These are phyloP conservation scores for Collybia sordida DNA, from an alignment of 768 basidiomycete genomes.

Conservation along the genomic window DNA sequence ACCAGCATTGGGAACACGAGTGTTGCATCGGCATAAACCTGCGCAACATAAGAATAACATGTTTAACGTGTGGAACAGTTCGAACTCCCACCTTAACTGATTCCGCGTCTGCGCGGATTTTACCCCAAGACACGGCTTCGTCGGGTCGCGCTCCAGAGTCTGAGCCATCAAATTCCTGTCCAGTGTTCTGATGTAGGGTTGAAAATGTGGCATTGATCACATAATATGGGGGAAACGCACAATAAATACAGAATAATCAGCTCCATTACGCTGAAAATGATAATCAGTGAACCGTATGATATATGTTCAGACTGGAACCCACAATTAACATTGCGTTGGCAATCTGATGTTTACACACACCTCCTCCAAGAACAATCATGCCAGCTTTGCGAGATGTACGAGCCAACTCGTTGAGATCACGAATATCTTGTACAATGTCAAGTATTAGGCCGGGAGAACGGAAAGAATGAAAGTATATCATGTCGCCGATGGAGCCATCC, in stretches of 20 bases:
- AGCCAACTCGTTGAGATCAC: slow-evolving; percentile 85
- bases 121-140: slow-evolving; percentile 98
- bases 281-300: slow-evolving; percentile 4
- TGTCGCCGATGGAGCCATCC: slow-evolving; percentile 97
- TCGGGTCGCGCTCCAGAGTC: slow-evolving; percentile 97
- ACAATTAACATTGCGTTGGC: slow-evolving; percentile 99
- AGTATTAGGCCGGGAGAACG: slow-evolving; percentile 78
- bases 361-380: slow-evolving; percentile 97
- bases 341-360: slow-evolving; percentile 99
- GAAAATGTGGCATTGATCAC: background rate
- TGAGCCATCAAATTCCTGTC: slow-evolving; percentile 98
- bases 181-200: slow-evolving; percentile 72
- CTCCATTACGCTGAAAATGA: slow-evolving; percentile 82
- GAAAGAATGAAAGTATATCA: slow-evolving; percentile 99
- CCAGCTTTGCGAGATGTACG: slow-evolving; percentile 90
- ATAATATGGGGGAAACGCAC: slow-evolving; percentile 37
- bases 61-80: background rate
- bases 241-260: slow-evolving; percentile 96
- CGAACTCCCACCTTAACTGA: slow-evolving; percentile 67
- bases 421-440: slow-evolving; percentile 95
- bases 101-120: slow-evolving; percentile 85
- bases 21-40: slow-evolving; percentile 96
- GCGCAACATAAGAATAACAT: slow-evolving; percentile 8
- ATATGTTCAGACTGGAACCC: slow-evolving; percentile 20
- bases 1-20: slow-evolving; percentile 94